phyloP scores from a whole-genome alignment of 2,329 filamentous ascomycete genomes.

The Fusarium acutatum region DNA sequence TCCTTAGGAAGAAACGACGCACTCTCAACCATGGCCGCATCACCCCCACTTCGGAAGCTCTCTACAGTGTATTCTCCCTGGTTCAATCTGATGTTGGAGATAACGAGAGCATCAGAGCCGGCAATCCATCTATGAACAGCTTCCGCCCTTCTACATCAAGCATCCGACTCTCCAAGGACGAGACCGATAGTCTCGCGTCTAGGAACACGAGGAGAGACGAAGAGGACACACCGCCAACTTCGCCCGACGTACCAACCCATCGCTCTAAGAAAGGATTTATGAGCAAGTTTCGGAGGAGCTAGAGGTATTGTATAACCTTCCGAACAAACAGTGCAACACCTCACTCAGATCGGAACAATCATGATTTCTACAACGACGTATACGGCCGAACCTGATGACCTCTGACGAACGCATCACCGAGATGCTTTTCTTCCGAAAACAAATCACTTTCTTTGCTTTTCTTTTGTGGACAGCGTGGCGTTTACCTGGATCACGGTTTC shows the following conservation, averaged over 20 bases:
- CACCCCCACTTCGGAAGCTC: constrained; percentile 46
- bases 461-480: constrained; percentile 36
- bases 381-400: constrained; percentile 33
- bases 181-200: constrained; percentile 49
- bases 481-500: constrained; percentile 16
- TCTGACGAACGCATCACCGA: constrained; percentile 29
- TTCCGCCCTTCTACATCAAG: constrained; percentile 46
- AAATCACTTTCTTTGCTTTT: constrained; percentile 4
- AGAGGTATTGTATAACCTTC: constrained; percentile 1
- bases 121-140: constrained; percentile 42
- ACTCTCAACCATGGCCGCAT: constrained; percentile 59
- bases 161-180: constrained; percentile 49
- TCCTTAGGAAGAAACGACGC: constrained; percentile 55
- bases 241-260: constrained; percentile 44
- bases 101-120: constrained; percentile 32
- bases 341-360: constrained; percentile 15
- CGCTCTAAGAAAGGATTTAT: constrained; percentile 43
- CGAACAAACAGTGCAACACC: constrained; percentile 11
- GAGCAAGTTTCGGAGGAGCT: constrained; percentile 37
- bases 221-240: constrained; percentile 49
- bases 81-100: constrained; percentile 37
- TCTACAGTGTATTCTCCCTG: constrained; percentile 47
- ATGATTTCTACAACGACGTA: constrained; percentile 24
- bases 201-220: constrained; percentile 39
- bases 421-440: constrained; percentile 9